A percentile compares a stretch with the other conserved stretches of the same genome.
Conservation (phyloP, 1,139 yeast species). For the Wickerhamomyces sp. region DNA sequence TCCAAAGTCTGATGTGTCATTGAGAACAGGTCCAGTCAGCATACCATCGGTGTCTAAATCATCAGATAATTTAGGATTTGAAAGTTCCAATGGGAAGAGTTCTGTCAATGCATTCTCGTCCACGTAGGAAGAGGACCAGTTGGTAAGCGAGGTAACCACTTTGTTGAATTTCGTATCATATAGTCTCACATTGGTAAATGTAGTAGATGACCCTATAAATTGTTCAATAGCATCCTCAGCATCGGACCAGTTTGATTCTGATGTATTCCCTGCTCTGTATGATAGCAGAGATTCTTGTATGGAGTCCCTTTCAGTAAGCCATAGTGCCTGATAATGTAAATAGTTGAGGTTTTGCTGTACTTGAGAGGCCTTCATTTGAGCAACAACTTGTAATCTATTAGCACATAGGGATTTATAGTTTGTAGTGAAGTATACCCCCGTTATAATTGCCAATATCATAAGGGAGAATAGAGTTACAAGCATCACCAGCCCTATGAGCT, state of each 20-base stretch:
- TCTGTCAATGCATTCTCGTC: constrained; percentile 25
- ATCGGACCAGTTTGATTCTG: constrained; percentile 41
- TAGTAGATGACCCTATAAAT: constrained; percentile 57
- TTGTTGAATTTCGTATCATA: constrained; percentile 49
- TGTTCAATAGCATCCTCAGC: constrained; percentile 42
- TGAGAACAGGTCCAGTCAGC: constrained; percentile 55
- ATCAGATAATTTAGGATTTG: constrained; percentile 40
- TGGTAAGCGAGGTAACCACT: constrained; percentile 35
- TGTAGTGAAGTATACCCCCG: constrained; percentile 72
- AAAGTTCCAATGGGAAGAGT: constrained; percentile 47
- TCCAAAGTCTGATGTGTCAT: constrained; percentile 23
- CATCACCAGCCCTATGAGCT: constrained; percentile 75
- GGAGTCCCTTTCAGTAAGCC: constrained; percentile 60
- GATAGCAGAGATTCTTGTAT: constrained; percentile 56
- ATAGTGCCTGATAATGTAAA: constrained; percentile 64
- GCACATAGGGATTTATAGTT: constrained; percentile 60
- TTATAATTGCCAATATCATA: constrained; percentile 67
- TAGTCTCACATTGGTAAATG: constrained; percentile 60
- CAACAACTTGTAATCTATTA: constrained; percentile 70
- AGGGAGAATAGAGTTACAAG: constrained; percentile 74
- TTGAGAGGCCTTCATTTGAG: constrained; percentile 78
- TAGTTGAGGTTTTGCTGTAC: constrained; percentile 61
- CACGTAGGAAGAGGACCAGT: constrained; percentile 31
- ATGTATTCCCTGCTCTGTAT: constrained; percentile 69
- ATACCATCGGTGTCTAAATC: constrained; percentile 37